A percentile compares a stretch with the other conserved stretches of the same genome.
These are phyloP conservation scores for Angomonas deanei DNA, from an alignment of 208 protist genomes.

Conservation along the genomic window DNA sequence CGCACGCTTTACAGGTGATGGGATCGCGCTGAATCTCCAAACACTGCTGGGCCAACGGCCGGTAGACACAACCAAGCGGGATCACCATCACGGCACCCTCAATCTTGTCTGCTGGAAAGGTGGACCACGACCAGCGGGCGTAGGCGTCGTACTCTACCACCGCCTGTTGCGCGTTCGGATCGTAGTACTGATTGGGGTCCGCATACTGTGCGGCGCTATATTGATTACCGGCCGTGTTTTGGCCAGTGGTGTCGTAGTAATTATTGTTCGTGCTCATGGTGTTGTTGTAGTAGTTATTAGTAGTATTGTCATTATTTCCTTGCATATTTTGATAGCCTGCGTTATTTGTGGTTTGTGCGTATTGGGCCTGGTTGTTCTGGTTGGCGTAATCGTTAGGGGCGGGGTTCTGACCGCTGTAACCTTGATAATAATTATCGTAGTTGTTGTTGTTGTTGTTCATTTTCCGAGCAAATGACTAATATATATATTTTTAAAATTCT, in stretches of 20 bases:
- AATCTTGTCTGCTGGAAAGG: conserved; percentile 92
- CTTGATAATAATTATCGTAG: no score
- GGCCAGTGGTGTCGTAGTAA: conserved; percentile 14
- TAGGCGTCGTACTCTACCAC: conserved; percentile 8
- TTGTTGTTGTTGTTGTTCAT: no score
- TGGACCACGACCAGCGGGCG: conserved; percentile 93
- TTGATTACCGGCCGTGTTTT: conserved; percentile 11
- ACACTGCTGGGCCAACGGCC: conserved; percentile 90
- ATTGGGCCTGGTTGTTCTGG: no score
- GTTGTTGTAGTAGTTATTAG: conserved; percentile 4
- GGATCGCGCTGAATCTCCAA: conserved; percentile 92
- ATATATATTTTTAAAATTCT: no score
- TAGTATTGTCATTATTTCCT: neutral
- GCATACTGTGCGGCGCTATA: conserved; percentile 19
- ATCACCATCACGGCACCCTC: conserved; percentile 94
- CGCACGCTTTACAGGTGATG: conserved; percentile 90
- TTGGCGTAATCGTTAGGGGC: conserved; percentile 11
- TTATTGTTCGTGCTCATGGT: conserved; percentile 9
- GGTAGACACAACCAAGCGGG: conserved; percentile 95
- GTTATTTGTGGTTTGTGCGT: conserved; percentile 10
- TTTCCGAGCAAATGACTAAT: no score
- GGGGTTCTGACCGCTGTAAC: neutral
- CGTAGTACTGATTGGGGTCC: conserved; percentile 17
- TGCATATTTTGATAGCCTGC: neutral
- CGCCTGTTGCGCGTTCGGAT: conserved; percentile 17